Conservation (phyloP, 768 basidiomycete genomes). For the Sutorius australiensis region DNA sequence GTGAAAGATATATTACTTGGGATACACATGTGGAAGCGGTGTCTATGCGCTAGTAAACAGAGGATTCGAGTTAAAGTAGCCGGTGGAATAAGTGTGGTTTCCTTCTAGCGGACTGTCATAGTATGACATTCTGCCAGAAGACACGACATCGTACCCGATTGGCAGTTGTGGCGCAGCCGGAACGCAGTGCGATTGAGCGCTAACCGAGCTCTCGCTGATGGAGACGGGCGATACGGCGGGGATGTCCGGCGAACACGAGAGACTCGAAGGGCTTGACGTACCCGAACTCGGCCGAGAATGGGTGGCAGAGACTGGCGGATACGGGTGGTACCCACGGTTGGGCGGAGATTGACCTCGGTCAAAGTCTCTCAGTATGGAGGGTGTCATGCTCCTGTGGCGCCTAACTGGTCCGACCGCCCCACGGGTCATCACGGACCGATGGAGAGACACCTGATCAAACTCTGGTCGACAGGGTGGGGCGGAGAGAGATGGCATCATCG, state of each 20-base stretch:
- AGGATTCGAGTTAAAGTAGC: slow-evolving; percentile 22
- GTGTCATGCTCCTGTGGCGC: slow-evolving; percentile 75
- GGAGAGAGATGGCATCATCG: slow-evolving; percentile 44
- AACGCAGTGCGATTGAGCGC: slow-evolving; percentile 22
- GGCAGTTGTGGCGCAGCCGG: slow-evolving; percentile 15
- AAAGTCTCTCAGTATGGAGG: slow-evolving; percentile 52
- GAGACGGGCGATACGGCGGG: slow-evolving; percentile 20
- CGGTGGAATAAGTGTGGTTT: slow-evolving; percentile 17
- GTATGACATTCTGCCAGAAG: slow-evolving; percentile 25
- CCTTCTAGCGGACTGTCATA: slow-evolving; percentile 25
- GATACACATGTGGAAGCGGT: neutral
- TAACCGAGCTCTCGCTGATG: slow-evolving; percentile 10
- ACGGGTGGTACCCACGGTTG: slow-evolving; percentile 55
- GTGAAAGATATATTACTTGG: slow-evolving; percentile 20
- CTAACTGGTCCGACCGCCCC: slow-evolving; percentile 56
- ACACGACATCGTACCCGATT: slow-evolving; percentile 22
- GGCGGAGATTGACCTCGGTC: slow-evolving; percentile 46
- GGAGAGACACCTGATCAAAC: slow-evolving; percentile 48
- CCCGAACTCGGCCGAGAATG: slow-evolving; percentile 31
- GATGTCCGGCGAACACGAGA: slow-evolving; percentile 29
- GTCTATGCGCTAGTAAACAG: slow-evolving; percentile 25
- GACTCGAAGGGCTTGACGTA: slow-evolving; percentile 30
- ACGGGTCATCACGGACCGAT: slow-evolving; percentile 22
- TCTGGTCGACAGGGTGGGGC: slow-evolving; percentile 66
- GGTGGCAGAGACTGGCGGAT: slow-evolving; percentile 32